Conservation (phyloP, 495 filamentous ascomycete species). For the Neurospora terricola region DNA sequence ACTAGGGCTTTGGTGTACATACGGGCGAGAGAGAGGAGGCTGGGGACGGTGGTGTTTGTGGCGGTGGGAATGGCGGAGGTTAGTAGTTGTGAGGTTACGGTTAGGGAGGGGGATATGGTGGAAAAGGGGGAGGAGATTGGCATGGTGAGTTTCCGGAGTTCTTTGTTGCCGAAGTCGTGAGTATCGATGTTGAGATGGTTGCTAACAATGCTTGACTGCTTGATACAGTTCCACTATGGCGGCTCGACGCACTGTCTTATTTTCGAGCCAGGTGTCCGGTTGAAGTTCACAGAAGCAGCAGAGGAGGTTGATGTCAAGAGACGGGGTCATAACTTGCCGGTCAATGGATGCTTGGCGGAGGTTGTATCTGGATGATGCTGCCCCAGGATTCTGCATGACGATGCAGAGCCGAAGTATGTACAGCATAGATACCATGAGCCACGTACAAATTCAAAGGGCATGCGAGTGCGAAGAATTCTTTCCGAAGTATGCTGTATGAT, state of each 20-base stretch:
- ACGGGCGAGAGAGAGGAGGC: background rate
- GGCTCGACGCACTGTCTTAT: background rate
- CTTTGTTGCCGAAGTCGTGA: background rate
- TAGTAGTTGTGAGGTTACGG: background rate
- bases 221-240: background rate
- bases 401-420: background rate
- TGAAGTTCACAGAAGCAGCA: background rate
- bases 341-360: background rate
- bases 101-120: background rate
- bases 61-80: background rate
- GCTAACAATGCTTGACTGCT: background rate
- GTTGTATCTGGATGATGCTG: background rate
- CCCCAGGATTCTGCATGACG: background rate
- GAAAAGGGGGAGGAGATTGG: background rate
- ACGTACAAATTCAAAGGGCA: background rate
- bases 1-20: background rate
- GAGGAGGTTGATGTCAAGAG: background rate
- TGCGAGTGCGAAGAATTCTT: background rate
- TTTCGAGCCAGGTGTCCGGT: background rate
- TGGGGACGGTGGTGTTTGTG: background rate
- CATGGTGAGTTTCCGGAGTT: background rate
- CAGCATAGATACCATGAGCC: background rate
- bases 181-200: background rate
- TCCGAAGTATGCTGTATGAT: background rate
- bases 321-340: background rate